These are phyloP conservation scores for Aphanomyces euteiches DNA, from an alignment of 352 stramenopile genomes.

Conservation along the genomic window DNA sequence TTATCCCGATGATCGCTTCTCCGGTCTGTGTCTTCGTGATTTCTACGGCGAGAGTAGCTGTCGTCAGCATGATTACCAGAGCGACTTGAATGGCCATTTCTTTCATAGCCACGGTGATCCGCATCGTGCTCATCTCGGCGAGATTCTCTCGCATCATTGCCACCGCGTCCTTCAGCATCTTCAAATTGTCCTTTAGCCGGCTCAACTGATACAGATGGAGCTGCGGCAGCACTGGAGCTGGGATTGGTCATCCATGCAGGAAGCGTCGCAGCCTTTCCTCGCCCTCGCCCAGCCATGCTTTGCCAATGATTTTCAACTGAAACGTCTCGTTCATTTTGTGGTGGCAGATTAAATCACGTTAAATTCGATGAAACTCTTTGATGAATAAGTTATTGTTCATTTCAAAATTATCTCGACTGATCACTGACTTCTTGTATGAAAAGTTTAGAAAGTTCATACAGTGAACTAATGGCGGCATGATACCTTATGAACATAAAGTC, in stretches of 20 bases:
- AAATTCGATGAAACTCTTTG: neutral
- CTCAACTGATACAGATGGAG: neutral
- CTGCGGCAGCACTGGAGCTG: neutral
- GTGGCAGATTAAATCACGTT: neutral
- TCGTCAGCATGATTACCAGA: neutral
- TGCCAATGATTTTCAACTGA: constrained; percentile 26
- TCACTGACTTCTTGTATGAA: neutral
- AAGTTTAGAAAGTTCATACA: no score
- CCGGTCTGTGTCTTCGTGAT: neutral
- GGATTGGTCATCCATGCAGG: constrained; percentile 84
- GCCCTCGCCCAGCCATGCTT: constrained; percentile 73
- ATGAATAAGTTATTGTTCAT: neutral
- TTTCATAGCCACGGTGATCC: neutral
- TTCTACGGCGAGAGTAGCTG: neutral
- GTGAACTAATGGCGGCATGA: no score
- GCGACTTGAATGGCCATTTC: neutral
- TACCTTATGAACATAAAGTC: no score
- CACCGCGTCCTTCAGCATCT: constrained; percentile 4
- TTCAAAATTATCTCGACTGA: neutral
- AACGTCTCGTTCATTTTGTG: neutral
- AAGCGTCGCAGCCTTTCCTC: constrained; percentile 63
- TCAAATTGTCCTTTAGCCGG: constrained; percentile 23
- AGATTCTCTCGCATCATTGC: neutral
- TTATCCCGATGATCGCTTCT: constrained; percentile 14
- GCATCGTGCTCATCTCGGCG: no score